A percentile compares a stretch with the other conserved stretches of the same genome.
Evolutionary conservation across 1,139 yeast species (phyloP).

Genomic region (Casaregolazyma lundiana): DNA sequence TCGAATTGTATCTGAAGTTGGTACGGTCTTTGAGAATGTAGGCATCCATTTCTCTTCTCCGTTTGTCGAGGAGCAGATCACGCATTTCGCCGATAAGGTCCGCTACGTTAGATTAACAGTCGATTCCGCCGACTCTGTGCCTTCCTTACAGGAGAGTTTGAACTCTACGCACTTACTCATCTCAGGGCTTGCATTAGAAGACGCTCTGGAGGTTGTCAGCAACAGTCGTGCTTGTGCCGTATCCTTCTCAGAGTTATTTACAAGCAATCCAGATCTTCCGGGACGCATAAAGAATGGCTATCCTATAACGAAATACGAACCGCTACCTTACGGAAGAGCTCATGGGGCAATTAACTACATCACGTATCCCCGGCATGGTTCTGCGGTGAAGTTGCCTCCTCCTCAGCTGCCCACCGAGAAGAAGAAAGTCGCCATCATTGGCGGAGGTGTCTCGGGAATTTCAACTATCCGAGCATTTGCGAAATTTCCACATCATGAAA

Average conservation of each 20-base stretch:
- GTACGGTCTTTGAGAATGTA: slow-evolving; percentile 47
- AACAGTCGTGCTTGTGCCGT: background rate
- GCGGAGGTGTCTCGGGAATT: slow-evolving; percentile 68
- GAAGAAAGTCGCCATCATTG: slow-evolving; percentile 32
- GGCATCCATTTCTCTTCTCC: slow-evolving; percentile 44
- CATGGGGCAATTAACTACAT: slow-evolving; percentile 9
- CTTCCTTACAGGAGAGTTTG: background rate
- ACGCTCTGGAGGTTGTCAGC: background rate
- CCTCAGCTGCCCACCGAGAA: background rate
- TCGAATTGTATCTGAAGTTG: slow-evolving; percentile 50
- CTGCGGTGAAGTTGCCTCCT: background rate
- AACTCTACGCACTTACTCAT: slow-evolving; percentile 1
- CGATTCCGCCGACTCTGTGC: background rate
- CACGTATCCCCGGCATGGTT: slow-evolving; percentile 7
- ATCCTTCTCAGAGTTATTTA: slow-evolving; percentile 1
- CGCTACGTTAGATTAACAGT: background rate
- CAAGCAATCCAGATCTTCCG: slow-evolving; percentile 8
- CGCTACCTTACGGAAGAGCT: background rate
- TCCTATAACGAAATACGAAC: slow-evolving; percentile 3
- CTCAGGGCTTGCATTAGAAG: background rate
- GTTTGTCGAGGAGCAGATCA: background rate
- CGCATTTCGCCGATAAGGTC: background rate
- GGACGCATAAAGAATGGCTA: background rate
- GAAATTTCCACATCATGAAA: slow-evolving; percentile 41
- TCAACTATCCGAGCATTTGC: slow-evolving; percentile 52